These are phyloP conservation scores for Lentinula boryana DNA, from an alignment of 768 basidiomycete genomes.

Conservation along the genomic window DNA sequence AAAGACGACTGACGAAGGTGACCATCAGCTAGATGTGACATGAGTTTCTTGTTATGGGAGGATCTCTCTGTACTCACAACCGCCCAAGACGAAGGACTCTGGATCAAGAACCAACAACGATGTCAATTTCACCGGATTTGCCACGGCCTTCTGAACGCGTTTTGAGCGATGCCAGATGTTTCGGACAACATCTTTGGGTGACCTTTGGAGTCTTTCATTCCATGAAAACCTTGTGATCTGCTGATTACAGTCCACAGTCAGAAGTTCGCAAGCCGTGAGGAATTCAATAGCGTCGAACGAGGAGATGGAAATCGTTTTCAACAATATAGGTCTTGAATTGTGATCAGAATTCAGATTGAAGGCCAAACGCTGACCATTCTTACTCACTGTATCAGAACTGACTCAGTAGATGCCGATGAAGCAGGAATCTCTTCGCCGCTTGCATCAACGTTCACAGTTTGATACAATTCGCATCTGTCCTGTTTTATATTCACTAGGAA, in stretches of 20 bases:
- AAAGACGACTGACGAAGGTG: constrained; percentile 40
- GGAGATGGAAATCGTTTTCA: background rate
- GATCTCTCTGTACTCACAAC: constrained; percentile 35
- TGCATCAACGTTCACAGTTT: constrained; percentile 25
- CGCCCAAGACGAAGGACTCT: constrained; percentile 56
- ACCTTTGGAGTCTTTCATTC: background rate
- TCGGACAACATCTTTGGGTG: background rate
- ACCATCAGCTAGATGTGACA: constrained; percentile 43
- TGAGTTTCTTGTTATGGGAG: constrained; percentile 11
- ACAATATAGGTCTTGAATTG: background rate
- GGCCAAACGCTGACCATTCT: background rate
- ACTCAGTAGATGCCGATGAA: background rate
- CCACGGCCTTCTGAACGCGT: background rate
- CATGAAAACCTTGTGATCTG: background rate
- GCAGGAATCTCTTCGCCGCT: constrained; percentile 22
- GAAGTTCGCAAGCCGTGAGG: background rate
- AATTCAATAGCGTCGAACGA: background rate
- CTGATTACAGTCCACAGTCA: background rate
- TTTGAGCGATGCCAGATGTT: background rate
- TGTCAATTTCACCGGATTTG: constrained; percentile 19
- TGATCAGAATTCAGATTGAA: background rate
- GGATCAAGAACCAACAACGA: constrained; percentile 51
- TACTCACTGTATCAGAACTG: background rate
- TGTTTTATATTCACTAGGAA: constrained; percentile 11
- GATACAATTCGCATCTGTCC: constrained; percentile 35